Evolutionary conservation across 148 eudicot genomes (phyloP), one percentile per base, ranked within the genome.

Genomic region (Heliosperma pusillum): DNA sequence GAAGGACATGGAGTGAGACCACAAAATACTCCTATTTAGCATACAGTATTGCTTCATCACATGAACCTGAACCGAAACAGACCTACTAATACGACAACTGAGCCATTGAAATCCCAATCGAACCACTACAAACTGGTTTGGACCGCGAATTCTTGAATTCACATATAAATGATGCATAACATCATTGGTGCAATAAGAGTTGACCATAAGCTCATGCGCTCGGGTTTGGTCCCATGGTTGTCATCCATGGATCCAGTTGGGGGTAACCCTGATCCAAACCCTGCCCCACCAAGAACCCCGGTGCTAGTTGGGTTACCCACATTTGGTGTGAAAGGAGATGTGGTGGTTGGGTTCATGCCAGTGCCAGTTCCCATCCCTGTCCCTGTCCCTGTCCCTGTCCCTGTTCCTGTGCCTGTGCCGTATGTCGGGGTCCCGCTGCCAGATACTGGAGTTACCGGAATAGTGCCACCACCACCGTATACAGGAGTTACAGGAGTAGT

Each of bases 171-270:
- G 11, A 82, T 64, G 44, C 58, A 52, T 13, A 79, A 68, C 60
- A 77, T 50, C 30, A 79, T n/a, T 36, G 73, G 40, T 3, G 69
- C 52, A 19, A 50, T 13, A 19, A 73, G 59, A 22, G 60, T 58
- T 17, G 77, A 70, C 72, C 69, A 24, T 40, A 68, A 7, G 68
- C 29, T 73, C 21, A 66, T 66, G 36, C 25, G 47, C 26, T 80
- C 74, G 27, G 80, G 83, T 30, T 62, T 63, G 45, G 27, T 26
- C 62, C 75, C 85, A 6, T 69, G 73, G 61, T 76, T 85, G 22
- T 78, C 79, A 45, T 88, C 89, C 21, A 78, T 61, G 84, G 82
- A 16, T 69, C 86, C 88, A 0, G 89, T 73, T 1, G 91, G 91
- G 66, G 83, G 80, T 7, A 88, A 19, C 3, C 76, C 76, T 0